These are phyloP conservation scores for Umbelopsis vinacea DNA, from an alignment of 192 early-diverging fungal species.

Conservation along the genomic window DNA sequence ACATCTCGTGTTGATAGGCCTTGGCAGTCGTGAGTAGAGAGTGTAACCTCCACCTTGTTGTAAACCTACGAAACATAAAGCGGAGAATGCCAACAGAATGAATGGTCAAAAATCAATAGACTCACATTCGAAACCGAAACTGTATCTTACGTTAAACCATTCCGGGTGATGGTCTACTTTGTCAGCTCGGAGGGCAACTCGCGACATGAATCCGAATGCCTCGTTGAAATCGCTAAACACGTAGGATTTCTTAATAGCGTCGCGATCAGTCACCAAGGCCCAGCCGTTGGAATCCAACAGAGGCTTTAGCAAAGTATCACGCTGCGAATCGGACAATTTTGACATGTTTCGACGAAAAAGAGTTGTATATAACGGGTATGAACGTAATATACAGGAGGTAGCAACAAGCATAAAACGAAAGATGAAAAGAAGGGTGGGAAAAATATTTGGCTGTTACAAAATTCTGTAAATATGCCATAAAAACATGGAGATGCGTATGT, in stretches of 20 bases:
- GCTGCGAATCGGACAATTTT: constrained; percentile 48
- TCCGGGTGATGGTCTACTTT: constrained; percentile 97
- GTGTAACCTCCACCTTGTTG: constrained; percentile 86
- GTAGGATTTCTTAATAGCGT: constrained; percentile 79
- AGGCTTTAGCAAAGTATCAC: constrained; percentile 38
- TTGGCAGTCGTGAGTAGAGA: constrained; percentile 90
- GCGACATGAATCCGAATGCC: constrained; percentile 95
- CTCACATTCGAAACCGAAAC: background rate
- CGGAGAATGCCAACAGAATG: background rate
- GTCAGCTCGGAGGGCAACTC: constrained; percentile 87
- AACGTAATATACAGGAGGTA: background rate
- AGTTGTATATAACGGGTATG: background rate
- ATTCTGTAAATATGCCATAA: constrained; percentile 10
- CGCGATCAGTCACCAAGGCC: constrained; percentile 64
- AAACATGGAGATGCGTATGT: background rate
- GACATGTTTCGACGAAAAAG: constrained; percentile 31
- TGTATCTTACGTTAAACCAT: constrained; percentile 77
- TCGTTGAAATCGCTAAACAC: constrained; percentile 81
- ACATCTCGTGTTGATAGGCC: constrained; percentile 81
- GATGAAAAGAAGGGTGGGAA: background rate
- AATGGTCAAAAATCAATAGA: background rate
- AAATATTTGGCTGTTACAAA: background rate
- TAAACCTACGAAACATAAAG: constrained; percentile 73
- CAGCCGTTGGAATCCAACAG: constrained; percentile 53
- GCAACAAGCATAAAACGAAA: background rate